Conservation (phyloP, 177 flowering plant species). For the Vitis hybrid region DNA sequence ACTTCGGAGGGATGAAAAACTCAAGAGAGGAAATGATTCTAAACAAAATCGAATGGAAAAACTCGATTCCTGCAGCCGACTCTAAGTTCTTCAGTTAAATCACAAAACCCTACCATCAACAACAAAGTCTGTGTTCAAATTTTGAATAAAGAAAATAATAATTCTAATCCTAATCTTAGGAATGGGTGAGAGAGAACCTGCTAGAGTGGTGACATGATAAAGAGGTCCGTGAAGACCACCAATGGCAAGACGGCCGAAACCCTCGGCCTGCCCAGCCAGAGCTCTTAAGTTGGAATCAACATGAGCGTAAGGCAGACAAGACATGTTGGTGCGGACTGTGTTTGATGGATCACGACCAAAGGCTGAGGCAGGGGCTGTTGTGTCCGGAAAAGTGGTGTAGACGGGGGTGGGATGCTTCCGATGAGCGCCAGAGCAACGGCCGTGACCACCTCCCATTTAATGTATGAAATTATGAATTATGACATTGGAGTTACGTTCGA, state of each 20-base stretch:
- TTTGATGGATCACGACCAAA: conserved; percentile 7
- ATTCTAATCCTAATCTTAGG: too few species aligned
- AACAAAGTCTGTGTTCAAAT: not conserved
- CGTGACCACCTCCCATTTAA: conserved; percentile 30
- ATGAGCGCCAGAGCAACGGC: conserved; percentile 6
- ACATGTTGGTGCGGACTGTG: conserved; percentile 12
- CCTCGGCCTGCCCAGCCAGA: conserved; percentile 78
- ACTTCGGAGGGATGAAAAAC: too few species aligned
- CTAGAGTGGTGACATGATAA: conserved; percentile 60
- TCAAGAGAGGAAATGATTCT: too few species aligned
- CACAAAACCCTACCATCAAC: not conserved
- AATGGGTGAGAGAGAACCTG: conserved; percentile 30
- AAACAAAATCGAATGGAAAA: too few species aligned
- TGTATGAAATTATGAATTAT: not conserved
- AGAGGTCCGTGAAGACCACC: conserved; percentile 79
- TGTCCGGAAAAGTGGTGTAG: not conserved
- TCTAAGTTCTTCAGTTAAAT: too few species aligned
- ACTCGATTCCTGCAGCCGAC: too few species aligned
- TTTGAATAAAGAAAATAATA: not conserved
- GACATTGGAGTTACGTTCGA: too few species aligned
- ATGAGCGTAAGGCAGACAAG: conserved; percentile 49
- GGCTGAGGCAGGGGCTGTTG: conserved; percentile 1
- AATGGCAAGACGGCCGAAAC: conserved; percentile 76
- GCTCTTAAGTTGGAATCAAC: conserved; percentile 61
- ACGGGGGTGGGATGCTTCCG: conserved; percentile 16